Percentiles rank a stretch among this genome's conserved stretches.
These are phyloP conservation scores for Penicillium sp. DNA, from an alignment of 2,329 filamentous ascomycete species.

Conservation along the genomic window DNA sequence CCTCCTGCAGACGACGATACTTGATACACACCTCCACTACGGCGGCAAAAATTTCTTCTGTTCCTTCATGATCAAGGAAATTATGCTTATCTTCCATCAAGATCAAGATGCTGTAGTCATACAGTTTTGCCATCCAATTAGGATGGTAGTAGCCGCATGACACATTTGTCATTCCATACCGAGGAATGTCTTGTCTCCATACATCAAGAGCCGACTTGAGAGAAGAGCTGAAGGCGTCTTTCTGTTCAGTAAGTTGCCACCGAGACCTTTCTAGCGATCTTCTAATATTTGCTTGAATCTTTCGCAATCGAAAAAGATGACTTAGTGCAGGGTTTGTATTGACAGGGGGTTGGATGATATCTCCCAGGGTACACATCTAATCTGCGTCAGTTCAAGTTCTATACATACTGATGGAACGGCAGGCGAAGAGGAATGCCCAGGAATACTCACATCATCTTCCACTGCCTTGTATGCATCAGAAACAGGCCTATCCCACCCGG, in stretches of 20 bases:
- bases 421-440: neutral
- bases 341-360: slow-evolving; percentile 21
- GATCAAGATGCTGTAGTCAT: slow-evolving; percentile 31
- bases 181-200: slow-evolving; percentile 31
- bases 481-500: slow-evolving; percentile 30
- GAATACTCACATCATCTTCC: slow-evolving; percentile 26
- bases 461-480: slow-evolving; percentile 25
- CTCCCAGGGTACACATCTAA: slow-evolving; percentile 24
- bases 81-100: slow-evolving; percentile 27
- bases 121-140: slow-evolving; percentile 29
- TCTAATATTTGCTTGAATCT: slow-evolving; percentile 29
- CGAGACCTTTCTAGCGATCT: slow-evolving; percentile 18
- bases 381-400: neutral
- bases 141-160: slow-evolving; percentile 27
- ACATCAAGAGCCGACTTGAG: slow-evolving; percentile 26
- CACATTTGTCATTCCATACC: slow-evolving; percentile 22
- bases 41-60: slow-evolving; percentile 25
- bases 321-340: slow-evolving; percentile 22
- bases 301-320: slow-evolving; percentile 28
- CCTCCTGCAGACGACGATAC: slow-evolving; percentile 27
- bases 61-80: slow-evolving; percentile 24
- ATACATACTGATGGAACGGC: neutral
- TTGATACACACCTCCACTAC: slow-evolving; percentile 28
- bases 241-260: slow-evolving; percentile 7
- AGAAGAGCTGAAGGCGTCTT: slow-evolving; percentile 13